Evolutionary conservation across 2,329 filamentous ascomycete genomes (phyloP).

Genomic region (Trichoderma koningiopsis): DNA sequence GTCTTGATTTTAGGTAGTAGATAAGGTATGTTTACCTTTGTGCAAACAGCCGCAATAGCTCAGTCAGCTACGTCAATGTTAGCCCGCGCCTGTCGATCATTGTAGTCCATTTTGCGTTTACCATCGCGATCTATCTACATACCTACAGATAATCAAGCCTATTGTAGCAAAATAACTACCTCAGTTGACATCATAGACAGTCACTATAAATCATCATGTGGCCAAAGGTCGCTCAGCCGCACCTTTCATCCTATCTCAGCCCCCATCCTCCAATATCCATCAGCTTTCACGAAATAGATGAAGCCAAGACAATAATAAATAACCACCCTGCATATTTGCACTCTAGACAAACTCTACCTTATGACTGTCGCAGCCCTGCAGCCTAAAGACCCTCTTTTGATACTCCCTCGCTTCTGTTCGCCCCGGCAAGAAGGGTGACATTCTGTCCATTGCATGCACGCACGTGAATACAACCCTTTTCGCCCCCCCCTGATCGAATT

Average conservation of each 20-base stretch:
- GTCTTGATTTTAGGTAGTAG: background rate
- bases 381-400: background rate
- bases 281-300: background rate
- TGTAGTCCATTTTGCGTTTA: background rate
- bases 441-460: background rate
- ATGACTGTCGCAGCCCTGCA: background rate
- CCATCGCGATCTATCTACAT: too few species aligned
- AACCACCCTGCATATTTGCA: background rate
- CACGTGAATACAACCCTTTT: constrained; percentile 2
- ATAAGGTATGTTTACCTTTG: background rate
- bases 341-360: background rate
- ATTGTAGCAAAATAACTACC: too few species aligned
- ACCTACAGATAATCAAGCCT: background rate
- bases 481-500: background rate
- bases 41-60: background rate
- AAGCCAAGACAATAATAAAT: background rate
- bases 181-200: too few species aligned
- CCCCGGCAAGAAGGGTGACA: background rate
- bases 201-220: too few species aligned
- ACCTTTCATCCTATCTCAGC: too few species aligned
- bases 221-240: too few species aligned
- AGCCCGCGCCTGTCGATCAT: background rate
- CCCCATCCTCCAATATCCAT: background rate
- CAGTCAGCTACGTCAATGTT: background rate
- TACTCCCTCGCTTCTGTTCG: background rate